Percentiles rank a stretch among this genome's conserved stretches.
phyloP scores from a whole-genome alignment of 139 green algal genomes.

The Chlorella sp. region DNA sequence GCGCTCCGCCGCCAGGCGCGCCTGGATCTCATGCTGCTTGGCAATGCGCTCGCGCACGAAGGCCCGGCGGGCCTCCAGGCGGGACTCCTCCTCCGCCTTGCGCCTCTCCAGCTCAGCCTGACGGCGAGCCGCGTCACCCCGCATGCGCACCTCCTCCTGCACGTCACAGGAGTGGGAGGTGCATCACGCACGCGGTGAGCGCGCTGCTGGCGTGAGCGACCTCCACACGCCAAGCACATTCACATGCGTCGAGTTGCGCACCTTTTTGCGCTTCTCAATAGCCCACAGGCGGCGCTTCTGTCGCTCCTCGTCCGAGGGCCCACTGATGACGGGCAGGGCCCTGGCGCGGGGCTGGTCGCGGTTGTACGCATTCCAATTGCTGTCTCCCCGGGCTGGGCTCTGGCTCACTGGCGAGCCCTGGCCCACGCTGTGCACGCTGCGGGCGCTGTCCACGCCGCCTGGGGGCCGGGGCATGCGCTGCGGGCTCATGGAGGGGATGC shows the following conservation, averaged over 20 bases:
- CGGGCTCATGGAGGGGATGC: neutral
- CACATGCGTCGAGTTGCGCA: too few species aligned
- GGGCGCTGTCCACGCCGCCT: neutral
- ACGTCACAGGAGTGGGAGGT: too few species aligned
- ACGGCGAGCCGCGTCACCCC: neutral
- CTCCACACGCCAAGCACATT: too few species aligned
- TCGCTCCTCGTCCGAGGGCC: neutral
- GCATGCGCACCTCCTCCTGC: constrained; percentile 1
- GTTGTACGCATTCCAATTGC: neutral
- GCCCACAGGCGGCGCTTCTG: neutral
- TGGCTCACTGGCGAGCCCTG: neutral
- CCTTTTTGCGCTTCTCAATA: neutral
- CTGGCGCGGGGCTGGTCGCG: neutral
- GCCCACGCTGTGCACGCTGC: neutral
- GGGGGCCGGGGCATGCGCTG: neutral
- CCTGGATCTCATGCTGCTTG: constrained; percentile 23
- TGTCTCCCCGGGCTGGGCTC: neutral
- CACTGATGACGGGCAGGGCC: neutral
- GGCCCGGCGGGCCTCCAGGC: constrained; percentile 23
- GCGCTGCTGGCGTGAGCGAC: too few species aligned
- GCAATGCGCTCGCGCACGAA: constrained; percentile 29
- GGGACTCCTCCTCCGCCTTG: constrained; percentile 20
- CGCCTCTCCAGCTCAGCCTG: neutral
- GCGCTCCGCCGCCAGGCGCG: constrained; percentile 20
- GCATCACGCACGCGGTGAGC: too few species aligned